Percentiles rank a stretch among this genome's conserved stretches.
Conservation (phyloP, 2,329 filamentous ascomycete genomes). For the Epichloe aotearoae region DNA sequence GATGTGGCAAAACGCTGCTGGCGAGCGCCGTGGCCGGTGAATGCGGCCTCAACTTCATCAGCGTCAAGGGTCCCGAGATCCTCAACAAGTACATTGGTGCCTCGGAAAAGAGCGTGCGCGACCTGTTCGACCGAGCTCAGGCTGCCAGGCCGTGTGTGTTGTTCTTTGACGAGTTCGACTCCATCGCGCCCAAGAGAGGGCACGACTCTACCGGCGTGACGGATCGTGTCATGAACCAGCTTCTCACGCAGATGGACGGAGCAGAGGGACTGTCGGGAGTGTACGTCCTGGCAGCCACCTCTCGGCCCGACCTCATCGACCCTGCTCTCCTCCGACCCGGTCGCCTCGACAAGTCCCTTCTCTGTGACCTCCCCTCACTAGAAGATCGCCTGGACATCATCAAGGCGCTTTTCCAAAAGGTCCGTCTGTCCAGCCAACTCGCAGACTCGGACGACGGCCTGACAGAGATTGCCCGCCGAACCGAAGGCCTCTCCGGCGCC, state of each 20-base stretch:
- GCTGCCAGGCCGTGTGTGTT: conserved; percentile 87
- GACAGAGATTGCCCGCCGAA: conserved; percentile 62
- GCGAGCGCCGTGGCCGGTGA: conserved; percentile 96
- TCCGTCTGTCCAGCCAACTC: conserved; percentile 58
- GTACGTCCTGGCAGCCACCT: conserved; percentile 91
- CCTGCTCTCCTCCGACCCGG: conserved; percentile 84
- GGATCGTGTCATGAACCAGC: conserved; percentile 93
- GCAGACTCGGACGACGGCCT: conserved; percentile 42
- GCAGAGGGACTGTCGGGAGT: conserved; percentile 90
- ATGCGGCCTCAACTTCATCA: conserved; percentile 96
- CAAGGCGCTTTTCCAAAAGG: conserved; percentile 65
- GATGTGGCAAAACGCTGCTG: conserved; percentile 91
- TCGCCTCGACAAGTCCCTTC: conserved; percentile 79
- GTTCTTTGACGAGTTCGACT: conserved; percentile 98
- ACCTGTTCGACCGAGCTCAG: conserved; percentile 84
- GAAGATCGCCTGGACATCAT: conserved; percentile 85
- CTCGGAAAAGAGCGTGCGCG: conserved; percentile 94
- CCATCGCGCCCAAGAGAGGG: conserved; percentile 90
- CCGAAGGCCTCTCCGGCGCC: conserved; percentile 84
- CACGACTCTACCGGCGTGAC: conserved; percentile 98
- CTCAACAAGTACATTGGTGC: conserved; percentile 98
- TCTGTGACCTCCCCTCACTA: conserved; percentile 70
- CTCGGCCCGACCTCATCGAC: conserved; percentile 86
- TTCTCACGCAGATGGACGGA: conserved; percentile 97
- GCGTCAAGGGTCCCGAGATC: conserved; percentile 94